Base-by-base conservation (phyloP, 2,329 filamentous ascomycete genomes). In the Xylaria sp. region DNA sequence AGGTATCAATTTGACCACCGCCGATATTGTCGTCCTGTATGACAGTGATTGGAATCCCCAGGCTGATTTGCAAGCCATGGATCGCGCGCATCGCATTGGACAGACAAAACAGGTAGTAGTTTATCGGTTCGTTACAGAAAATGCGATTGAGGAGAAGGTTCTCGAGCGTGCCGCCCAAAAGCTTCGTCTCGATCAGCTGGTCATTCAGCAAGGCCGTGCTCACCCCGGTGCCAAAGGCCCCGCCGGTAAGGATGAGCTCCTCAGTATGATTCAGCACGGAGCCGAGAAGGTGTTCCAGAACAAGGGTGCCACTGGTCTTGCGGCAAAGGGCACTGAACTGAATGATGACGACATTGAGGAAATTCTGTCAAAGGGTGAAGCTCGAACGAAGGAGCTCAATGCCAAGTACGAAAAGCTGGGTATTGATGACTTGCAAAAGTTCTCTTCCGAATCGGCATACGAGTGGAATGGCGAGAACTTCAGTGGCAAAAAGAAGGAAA, bases 1-100 rank as follows among this genome's bases (percentile, higher is more conserved):
- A 57, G 94, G 94, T 70, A 99, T 99, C 80, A 99, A 99, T 73
- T 78, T 99, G 71, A 99, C 94, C 0, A 88, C 84, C 62, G 94
- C 94, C 58, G 94, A 99, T 69, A 96, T 97, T 70, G 94, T 99
- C 60, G 85, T 99, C 35, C 84, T 99, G 5, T 99, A 94, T 71
- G 94, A 99, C 74, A 97, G 92, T 69, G 94, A 99, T 73, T 99
- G 94, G 94, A 97, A 97, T 70, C 94, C 94, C 8, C 94, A 99
- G 75, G 94, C 94, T 16, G 94, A 99, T 85, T 78, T 99, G 61
- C 94, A 99, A 75, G 94, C 94, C 59, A 99, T 99, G 94, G 94
- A 99, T 71, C 90, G 94, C 72, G 94, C 94, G 55, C 94, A 99
- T 78, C 91, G 94, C 77, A 99, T 99, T 68, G 94, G 94, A 46